Evolutionary conservation across 2,329 filamentous ascomycete species (phyloP), one percentile per base, ranked within the genome.

Genomic region (Phialophora verrucosa): DNA sequence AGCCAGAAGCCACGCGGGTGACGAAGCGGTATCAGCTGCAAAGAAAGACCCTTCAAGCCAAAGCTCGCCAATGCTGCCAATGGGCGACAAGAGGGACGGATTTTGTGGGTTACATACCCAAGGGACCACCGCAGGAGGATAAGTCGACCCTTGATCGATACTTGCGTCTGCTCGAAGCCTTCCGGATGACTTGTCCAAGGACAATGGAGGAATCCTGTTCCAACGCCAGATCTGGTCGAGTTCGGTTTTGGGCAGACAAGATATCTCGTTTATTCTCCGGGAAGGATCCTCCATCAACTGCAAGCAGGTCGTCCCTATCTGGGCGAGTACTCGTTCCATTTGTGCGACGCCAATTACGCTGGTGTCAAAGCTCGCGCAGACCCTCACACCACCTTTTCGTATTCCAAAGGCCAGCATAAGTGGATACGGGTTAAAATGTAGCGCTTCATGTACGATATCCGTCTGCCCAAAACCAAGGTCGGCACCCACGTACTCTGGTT

Each of bases 351-450:
- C 78, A 20, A 90, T 83, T 0, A 84, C 82, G n/a, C 84, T 83
- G 25, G 86, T 87, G 72, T 90, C 87, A 71, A 89, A 89, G 71
- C 87, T 88, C 0, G 87, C 87, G 78, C 87, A 87, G 64, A 88
- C 79, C 17, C 84, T 76, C 73, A 90, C 85, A 1, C 84, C 83
- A 67, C 82, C 76, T 65, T 78, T 79, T 25, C 75, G 74, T 5
- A 83, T 78, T 4, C 79, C 80, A 69, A 77, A 83, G 2, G 76
- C 82, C 25, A 84, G 66, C 83, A 84, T 84, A 1, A 84, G 75
- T 4, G 82, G 79, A 65, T 84, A 84, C 0, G 81, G 77, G 61
- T 82, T 83, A 72, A 82, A 82, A 65, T 81, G 79, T 57, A 88
- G 79, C 0, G 86, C 87, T 70, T 89, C 87, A 54, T 84, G 82